Evolutionary conservation across 106 monocot genomes (phyloP).

Genomic region (Ottelia alismoides): DNA sequence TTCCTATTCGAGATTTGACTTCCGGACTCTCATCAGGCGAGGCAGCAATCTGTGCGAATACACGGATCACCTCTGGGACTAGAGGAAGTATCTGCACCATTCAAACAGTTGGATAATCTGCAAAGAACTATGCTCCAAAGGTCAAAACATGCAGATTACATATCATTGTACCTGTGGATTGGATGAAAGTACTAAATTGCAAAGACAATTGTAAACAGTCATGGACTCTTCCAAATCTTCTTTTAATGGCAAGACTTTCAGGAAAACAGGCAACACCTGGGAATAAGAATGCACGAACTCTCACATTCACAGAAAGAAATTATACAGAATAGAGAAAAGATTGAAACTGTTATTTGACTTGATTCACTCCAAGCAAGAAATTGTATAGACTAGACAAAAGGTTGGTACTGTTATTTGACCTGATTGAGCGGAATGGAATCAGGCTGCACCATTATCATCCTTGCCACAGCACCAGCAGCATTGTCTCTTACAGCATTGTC

Average conservation of each 20-base stretch:
- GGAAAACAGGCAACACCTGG: slow-evolving; percentile 84
- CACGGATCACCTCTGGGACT: slow-evolving; percentile 64
- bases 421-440: slow-evolving; percentile 85
- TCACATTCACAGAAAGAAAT: background rate
- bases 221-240: slow-evolving; percentile 86
- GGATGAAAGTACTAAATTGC: slow-evolving; percentile 58
- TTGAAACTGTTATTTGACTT: slow-evolving; percentile 27
- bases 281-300: background rate
- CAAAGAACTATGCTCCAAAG: background rate
- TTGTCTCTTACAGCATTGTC: slow-evolving; percentile 94
- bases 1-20: slow-evolving; percentile 60
- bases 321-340: background rate
- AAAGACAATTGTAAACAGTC: slow-evolving; percentile 69
- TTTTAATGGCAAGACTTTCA: slow-evolving; percentile 87
- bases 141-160: background rate
- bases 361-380: no score
- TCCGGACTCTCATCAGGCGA: slow-evolving; percentile 62
- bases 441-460: slow-evolving; percentile 95
- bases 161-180: slow-evolving; percentile 41
- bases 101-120: background rate
- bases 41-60: slow-evolving; percentile 63
- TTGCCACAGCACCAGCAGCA: slow-evolving; percentile 91
- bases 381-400: background rate
- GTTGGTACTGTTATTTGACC: slow-evolving; percentile 18
- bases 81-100: slow-evolving; percentile 57